Conservation (phyloP, 768 basidiomycete genomes). For the Coprinopsis sp. region DNA sequence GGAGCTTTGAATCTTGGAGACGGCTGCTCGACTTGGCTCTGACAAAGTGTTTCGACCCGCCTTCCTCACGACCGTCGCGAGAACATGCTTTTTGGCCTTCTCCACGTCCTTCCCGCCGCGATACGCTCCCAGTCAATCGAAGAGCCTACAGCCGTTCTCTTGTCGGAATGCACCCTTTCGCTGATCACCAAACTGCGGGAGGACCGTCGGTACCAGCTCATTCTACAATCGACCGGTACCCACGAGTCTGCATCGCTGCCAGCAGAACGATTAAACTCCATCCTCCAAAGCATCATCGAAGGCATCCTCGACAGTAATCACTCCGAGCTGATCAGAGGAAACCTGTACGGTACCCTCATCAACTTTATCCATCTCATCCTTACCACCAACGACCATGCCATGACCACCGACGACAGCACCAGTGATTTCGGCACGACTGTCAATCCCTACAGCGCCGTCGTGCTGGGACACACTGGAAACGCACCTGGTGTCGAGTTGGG, state of each 20-base stretch:
- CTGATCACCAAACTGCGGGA: slow-evolving; percentile 86
- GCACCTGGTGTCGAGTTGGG: slow-evolving; percentile 48
- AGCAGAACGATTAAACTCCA: slow-evolving; percentile 69
- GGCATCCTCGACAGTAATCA: slow-evolving; percentile 73
- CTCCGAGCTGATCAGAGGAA: slow-evolving; percentile 85
- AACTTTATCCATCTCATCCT: slow-evolving; percentile 83
- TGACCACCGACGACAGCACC: too few relatives aligned
- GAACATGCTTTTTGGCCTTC: slow-evolving; percentile 84
- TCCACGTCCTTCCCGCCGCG: slow-evolving; percentile 72
- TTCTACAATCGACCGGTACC: slow-evolving; percentile 62
- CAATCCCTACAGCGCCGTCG: too few relatives aligned
- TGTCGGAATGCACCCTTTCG: slow-evolving; percentile 79
- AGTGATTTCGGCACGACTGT: too few relatives aligned
- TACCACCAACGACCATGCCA: slow-evolving; percentile 27
- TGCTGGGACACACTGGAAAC: too few relatives aligned
- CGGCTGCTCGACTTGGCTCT: slow-evolving; percentile 79
- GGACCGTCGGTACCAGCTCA: slow-evolving; percentile 65
- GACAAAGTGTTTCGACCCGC: slow-evolving; percentile 79
- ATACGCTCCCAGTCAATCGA: slow-evolving; percentile 62
- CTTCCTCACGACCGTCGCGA: slow-evolving; percentile 81
- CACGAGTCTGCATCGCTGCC: slow-evolving; percentile 67
- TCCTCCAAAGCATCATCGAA: slow-evolving; percentile 71
- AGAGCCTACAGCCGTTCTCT: slow-evolving; percentile 70
- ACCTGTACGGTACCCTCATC: slow-evolving; percentile 87
- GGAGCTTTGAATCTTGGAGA: slow-evolving; percentile 81